Evolutionary conservation across 2,329 filamentous ascomycete species (phyloP).

Genomic region (Colletotrichum tanaceti): DNA sequence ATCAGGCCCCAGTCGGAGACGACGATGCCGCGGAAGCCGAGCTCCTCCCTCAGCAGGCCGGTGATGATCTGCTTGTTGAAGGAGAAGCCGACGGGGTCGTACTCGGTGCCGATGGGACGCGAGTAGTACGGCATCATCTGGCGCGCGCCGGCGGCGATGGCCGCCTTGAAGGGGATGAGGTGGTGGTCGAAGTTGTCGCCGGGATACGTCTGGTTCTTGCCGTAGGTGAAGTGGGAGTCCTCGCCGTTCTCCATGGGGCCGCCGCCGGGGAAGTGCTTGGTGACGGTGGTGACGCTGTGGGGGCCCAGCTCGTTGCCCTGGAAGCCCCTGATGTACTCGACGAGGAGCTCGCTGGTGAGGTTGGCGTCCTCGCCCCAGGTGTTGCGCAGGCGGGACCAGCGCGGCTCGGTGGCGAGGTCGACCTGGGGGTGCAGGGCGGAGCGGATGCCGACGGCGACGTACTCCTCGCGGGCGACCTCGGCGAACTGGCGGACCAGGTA

Average conservation of each 20-base stretch:
- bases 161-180: slow-evolving; percentile 61
- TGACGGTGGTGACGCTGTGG: slow-evolving; percentile 59
- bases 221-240: slow-evolving; percentile 64
- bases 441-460: slow-evolving; percentile 56
- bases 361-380: slow-evolving; percentile 63
- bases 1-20: slow-evolving; percentile 65
- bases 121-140: slow-evolving; percentile 67
- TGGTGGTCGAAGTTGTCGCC: slow-evolving; percentile 63
- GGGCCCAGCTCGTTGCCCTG: slow-evolving; percentile 58
- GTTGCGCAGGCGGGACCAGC: slow-evolving; percentile 59
- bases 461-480: slow-evolving; percentile 61
- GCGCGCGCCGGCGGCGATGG: slow-evolving; percentile 60
- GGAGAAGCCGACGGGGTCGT: slow-evolving; percentile 60
- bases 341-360: slow-evolving; percentile 51
- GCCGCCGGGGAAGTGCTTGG: slow-evolving; percentile 66
- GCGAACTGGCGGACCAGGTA: slow-evolving; percentile 59
- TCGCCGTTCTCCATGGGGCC: slow-evolving; percentile 62
- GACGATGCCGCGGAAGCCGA: slow-evolving; percentile 64
- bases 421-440: slow-evolving; percentile 62
- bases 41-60: slow-evolving; percentile 57
- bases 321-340: slow-evolving; percentile 61
- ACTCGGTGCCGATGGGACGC: slow-evolving; percentile 58
- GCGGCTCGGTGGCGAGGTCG: slow-evolving; percentile 62
- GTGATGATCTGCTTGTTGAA: slow-evolving; percentile 65
- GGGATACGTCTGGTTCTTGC: slow-evolving; percentile 63